phyloP scores from a whole-genome alignment of 345 rosid species.

The Rhodomyrtus tomentosa region DNA sequence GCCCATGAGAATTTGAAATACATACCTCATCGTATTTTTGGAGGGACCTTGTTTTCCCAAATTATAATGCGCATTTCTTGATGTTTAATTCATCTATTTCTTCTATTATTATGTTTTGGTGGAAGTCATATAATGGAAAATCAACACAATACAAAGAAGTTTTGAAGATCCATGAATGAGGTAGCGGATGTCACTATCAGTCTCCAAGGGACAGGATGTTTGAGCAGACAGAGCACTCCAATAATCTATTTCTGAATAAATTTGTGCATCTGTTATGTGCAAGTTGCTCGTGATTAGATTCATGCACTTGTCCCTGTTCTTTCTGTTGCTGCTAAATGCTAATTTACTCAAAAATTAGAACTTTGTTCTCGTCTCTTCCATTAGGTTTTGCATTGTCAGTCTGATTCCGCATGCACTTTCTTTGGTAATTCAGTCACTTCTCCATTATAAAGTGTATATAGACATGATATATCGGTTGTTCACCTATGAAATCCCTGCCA shows the following conservation, averaged over 20 bases:
- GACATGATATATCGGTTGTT: neutral
- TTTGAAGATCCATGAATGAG: neutral
- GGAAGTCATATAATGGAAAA: neutral
- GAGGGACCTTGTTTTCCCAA: neutral
- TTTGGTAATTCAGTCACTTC: neutral
- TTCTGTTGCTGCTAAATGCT: neutral
- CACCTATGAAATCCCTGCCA: neutral
- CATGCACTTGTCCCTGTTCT: neutral
- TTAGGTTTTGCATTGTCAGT: neutral
- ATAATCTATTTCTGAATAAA: neutral
- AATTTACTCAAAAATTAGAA: neutral
- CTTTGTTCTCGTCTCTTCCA: neutral
- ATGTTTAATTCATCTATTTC: neutral
- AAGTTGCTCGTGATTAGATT: neutral
- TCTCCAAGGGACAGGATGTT: neutral
- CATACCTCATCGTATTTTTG: neutral
- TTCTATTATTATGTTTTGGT: neutral
- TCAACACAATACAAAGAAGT: neutral
- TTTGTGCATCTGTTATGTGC: neutral
- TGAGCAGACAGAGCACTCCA: neutral
- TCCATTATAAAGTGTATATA: neutral
- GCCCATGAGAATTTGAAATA: neutral
- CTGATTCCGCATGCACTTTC: neutral
- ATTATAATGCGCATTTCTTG: neutral
- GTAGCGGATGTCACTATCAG: neutral